Conservation (phyloP, 2,329 filamentous ascomycete genomes). For the Nemania sp. region DNA sequence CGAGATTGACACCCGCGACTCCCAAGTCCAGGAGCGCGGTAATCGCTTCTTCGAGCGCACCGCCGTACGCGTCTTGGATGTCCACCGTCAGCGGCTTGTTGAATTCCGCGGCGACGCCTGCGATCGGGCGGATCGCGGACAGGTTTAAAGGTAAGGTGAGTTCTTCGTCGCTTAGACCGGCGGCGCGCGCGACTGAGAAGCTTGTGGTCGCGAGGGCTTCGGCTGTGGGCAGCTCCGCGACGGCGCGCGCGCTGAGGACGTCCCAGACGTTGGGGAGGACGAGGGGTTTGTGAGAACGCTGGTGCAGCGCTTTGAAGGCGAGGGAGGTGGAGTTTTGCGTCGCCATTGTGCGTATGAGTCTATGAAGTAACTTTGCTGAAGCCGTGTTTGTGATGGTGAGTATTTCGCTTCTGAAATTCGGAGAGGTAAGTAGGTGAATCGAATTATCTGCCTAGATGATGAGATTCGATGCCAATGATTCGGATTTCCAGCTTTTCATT, state of each 20-base stretch:
- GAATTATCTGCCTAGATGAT: not conserved
- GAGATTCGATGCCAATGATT: no score
- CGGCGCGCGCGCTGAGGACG: conserved; percentile 44
- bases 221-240: conserved; percentile 42
- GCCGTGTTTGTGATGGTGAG: no score
- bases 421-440: not conserved
- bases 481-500: no score
- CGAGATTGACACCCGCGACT: conserved; percentile 56
- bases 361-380: no score
- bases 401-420: not conserved
- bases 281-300: conserved; percentile 44
- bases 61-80: conserved; percentile 48
- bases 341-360: no score
- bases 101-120: conserved; percentile 31
- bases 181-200: conserved; percentile 45
- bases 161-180: conserved; percentile 43
- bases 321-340: conserved; percentile 11
- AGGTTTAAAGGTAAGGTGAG: conserved; percentile 51
- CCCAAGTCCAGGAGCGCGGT: conserved; percentile 47
- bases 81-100: conserved; percentile 52
- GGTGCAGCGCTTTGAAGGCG: conserved; percentile 14
- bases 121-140: conserved; percentile 41
- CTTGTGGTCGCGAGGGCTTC: conserved; percentile 47
- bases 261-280: conserved; percentile 55
- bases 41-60: conserved; percentile 45